Evolutionary conservation across 106 monocot species (phyloP).

Genomic region (Hemerocallis citrina): DNA sequence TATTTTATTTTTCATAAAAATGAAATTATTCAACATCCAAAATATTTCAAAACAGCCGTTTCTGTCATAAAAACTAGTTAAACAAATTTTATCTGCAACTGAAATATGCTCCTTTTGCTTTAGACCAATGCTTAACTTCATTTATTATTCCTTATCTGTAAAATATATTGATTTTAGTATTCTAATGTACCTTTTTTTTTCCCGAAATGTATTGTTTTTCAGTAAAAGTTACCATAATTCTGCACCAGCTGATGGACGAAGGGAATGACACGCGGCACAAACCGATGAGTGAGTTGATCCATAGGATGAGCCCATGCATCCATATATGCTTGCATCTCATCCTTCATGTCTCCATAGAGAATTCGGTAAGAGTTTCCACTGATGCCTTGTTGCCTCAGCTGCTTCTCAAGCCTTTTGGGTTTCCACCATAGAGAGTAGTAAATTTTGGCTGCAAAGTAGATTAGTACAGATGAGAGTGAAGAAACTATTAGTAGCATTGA

Average conservation of each 20-base stretch:
- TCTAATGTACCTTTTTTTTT: not conserved
- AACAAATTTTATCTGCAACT: no score
- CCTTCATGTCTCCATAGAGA: constrained; percentile 34
- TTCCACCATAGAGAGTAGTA: constrained; percentile 26
- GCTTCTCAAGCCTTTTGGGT: constrained; percentile 40
- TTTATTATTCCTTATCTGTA: not conserved
- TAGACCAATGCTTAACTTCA: no score
- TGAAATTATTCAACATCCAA: no score
- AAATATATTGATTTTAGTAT: not conserved
- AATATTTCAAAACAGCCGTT: no score
- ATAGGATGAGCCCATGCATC: constrained; percentile 29
- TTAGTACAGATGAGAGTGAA: not conserved
- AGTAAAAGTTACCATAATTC: constrained; percentile 23
- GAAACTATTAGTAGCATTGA: not conserved
- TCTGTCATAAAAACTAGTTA: no score
- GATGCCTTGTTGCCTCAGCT: constrained; percentile 35
- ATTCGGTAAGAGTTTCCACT: constrained; percentile 36
- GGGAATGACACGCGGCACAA: constrained; percentile 26
- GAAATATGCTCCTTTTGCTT: no score
- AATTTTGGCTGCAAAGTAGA: not conserved
- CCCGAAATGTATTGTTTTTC: not conserved
- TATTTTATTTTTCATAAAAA: not conserved
- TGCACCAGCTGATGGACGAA: constrained; percentile 14
- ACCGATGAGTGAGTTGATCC: constrained; percentile 17
- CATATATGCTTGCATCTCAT: constrained; percentile 2